Base-by-base conservation (phyloP, 1,284 basidiomycete genomes). In the Hypsizygus ulmarius region DNA sequence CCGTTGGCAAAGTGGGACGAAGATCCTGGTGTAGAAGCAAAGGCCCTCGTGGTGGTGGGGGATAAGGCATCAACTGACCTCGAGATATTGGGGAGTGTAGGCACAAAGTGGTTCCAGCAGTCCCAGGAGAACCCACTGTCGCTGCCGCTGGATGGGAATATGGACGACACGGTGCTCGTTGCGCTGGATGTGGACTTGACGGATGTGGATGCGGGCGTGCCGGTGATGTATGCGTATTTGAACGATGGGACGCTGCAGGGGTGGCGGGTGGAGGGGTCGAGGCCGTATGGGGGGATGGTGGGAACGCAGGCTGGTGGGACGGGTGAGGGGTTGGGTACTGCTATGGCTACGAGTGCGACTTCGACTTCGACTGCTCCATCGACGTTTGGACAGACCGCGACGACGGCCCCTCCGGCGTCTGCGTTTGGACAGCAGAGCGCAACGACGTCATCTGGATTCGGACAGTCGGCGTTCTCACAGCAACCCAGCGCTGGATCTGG, bases 211-310 rank as follows among this genome's bases (percentile, higher is more conserved):
- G 28, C 49, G 10, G 53, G 52, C 1, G 56, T 58, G 7, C 90
- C 90, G 0, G 73, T 91, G 43, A 69, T 92, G 61, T 87, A 82
- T 60, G 79, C 82, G 3, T 93, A 90, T 62, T 78, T 88, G 3
- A 90, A 82, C 50, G 90, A 93, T 59, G 90, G 90, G 14, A 87
- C 89, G 0, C 49, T 93, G 29, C 75, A 84, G 32, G 90, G 75
- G 2, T 93, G 91, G 85, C 74, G 83, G 59, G 62, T 90, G 29
- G 78, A 90, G 39, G 82, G 88, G 60, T 70, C 75, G 1, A 70
- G 71, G 48, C 65, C 73, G 4, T 90, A 87, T 60, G 69, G 74
- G 35, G 79, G 79, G 16, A 81, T 89, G 75, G 58, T 73, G 8
- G 39, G 12, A 2, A 56, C 60, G 25, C 57, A 51, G 6, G 29